Evolutionary conservation across 176 grass and related monocot species (phyloP).

Genomic region (Metroxylon sagu): DNA sequence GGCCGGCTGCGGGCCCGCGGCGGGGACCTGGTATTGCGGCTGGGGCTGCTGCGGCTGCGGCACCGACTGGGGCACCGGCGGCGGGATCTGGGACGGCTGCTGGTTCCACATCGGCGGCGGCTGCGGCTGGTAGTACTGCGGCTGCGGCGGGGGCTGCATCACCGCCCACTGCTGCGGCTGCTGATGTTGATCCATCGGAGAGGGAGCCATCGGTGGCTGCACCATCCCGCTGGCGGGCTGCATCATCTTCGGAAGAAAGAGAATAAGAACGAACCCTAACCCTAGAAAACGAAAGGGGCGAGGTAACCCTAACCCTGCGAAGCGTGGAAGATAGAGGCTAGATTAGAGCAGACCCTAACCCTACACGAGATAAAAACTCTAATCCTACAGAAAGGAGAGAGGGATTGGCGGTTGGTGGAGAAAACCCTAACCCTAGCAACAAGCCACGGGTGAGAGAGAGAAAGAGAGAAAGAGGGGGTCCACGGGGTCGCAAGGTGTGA

Average conservation of each 20-base stretch:
- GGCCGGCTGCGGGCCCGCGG: constrained; percentile 22
- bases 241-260: constrained; percentile 19
- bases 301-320: constrained; percentile 12
- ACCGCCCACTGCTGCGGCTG: constrained; percentile 24
- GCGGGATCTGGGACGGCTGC: constrained; percentile 16
- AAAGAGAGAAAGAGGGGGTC: too few relatives aligned
- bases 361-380: constrained; percentile 1
- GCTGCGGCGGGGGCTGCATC: constrained; percentile 1
- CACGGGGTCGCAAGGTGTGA: too few relatives aligned
- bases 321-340: neutral
- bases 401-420: constrained; percentile 6
- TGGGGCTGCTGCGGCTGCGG: constrained; percentile 24
- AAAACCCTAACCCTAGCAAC: neutral
- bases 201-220: constrained; percentile 1
- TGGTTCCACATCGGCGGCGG: constrained; percentile 16
- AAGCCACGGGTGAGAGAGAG: too few relatives aligned
- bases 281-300: neutral
- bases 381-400: constrained; percentile 1
- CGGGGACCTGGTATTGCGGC: constrained; percentile 20
- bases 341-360: constrained; percentile 42
- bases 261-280: neutral
- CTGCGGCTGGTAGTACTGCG: constrained; percentile 23
- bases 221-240: constrained; percentile 15
- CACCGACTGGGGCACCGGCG: constrained; percentile 31
- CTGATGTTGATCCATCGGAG: constrained; percentile 23